Base-by-base conservation (phyloP, 352 stramenopile species). In the Thraustochytrium sp. region DNA sequence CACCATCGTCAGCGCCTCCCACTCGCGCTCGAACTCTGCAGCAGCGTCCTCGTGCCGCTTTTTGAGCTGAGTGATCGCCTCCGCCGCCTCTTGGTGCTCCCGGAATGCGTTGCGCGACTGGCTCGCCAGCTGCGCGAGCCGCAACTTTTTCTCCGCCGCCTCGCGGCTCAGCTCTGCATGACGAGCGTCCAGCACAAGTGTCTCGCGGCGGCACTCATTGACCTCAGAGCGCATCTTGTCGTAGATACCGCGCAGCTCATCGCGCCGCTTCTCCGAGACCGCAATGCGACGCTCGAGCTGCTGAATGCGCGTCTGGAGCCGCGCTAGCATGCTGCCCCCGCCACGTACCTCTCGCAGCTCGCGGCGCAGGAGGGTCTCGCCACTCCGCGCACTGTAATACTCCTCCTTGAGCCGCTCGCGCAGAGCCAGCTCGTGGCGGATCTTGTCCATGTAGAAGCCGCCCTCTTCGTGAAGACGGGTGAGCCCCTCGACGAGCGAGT, bases 21-120 rank as follows among this genome's bases (percentile, higher is more conserved):
- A 80, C 68, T 80, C 68, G 34, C 40, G 31, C 68, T 80, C 68
- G 53, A 80, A 80, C 37, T 80, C 68, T 8, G 46, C n/a, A 4
- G 31, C 53, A 3, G 40, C 40, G 31, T 48, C 34, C 5, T 72
- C 11, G 49, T 80, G 68, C 3, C 37, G 37, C 13, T 75, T 61
- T 37, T 80, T 44, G n/a, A 80, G 68, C 21, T 64, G 3, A 8
- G 11, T 18, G 37, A 80, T 80, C 42, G 13, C 21, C 11, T 3
- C 46, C 34, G 63, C 18, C 16, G 68, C 68, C n/a, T 77, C 34
- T 0, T 29, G 9, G 42, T 36, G 65, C 21, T 36, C 23, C 18
- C 13, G 1, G 9, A 62, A 77, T 18, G 65, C 65, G 11, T 13
- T 36, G 26, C 49, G 42, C 31, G 65, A 62, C 8, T 23, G 23